Base-by-base conservation (phyloP, 176 grass and related monocot species). In the Carex parvula region DNA sequence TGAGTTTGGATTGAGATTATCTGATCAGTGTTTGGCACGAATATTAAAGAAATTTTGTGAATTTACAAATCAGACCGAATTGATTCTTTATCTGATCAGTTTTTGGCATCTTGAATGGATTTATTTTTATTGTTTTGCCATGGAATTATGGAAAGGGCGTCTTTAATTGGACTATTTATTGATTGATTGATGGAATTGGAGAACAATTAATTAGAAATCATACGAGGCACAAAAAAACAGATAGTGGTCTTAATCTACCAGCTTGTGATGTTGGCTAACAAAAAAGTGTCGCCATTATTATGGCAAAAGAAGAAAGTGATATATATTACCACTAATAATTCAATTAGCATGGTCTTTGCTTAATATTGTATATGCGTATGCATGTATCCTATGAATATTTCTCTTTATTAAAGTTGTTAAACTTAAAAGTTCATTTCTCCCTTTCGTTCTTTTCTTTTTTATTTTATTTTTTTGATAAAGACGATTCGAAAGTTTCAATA, bases 241-340 rank as follows among this genome's bases (percentile, higher is more conserved):
- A 50, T 86, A 79, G 26, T 1, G 32, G 80, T 88, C 80, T 39
- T 81, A 70, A 88, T 91, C 75, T 73, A 53, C 54, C 77, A 79
- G 20, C 20, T 84, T 69, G 42, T 53, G 22, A 83, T 83, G 42
- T 68, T 68, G 14, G 60, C 81, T 66, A 83, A 83, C 81, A 54
- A 81, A 5, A 61, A 64, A 20, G 41, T 57, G 6, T 33, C 80
- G 41, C 42, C 61, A 83, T 61, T 64, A 81, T 18, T 81, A 64
- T 81, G 22, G 6, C 73, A 17, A 77, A 56, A 77, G 4, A 77
- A 77, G 50, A 56, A 77, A 77, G 13, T 56, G 12, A 32, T 20
- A 77, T 30, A 32, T n/a, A 77, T 30, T 14, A 56, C 48, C 73
- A 77, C 41, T 41, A 42, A 2, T 20, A 41, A 8, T 44, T 70